Conservation (phyloP, 306 rosid species). For the Rubus parviflorus region DNA sequence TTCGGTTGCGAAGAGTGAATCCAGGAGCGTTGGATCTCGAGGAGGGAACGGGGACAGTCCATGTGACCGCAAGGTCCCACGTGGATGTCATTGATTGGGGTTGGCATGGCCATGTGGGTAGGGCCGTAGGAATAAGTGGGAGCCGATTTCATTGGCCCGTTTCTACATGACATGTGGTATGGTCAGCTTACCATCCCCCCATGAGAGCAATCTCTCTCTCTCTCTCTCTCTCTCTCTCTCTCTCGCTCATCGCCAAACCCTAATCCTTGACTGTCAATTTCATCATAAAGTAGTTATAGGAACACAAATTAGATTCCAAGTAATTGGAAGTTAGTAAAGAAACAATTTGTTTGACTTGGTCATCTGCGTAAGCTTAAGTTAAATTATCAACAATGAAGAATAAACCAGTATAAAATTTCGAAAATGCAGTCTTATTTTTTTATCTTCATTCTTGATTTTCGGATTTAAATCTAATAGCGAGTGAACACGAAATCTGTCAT, state of each 20-base stretch:
- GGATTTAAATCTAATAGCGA: no score
- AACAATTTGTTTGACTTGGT: not conserved
- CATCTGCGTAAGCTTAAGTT: not conserved
- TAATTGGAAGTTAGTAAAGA: constrained; percentile 6
- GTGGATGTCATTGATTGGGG: constrained; percentile 41
- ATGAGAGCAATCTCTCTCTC: not conserved
- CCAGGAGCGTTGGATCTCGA: constrained; percentile 44
- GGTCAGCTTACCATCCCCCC: constrained; percentile 4
- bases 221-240: no score
- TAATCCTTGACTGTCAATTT: not conserved
- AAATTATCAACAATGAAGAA: not conserved
- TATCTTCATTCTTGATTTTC: no score
- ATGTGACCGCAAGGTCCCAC: constrained; percentile 55
- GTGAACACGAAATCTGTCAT: no score
- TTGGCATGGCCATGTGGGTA: constrained; percentile 43
- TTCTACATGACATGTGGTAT: constrained; percentile 25
- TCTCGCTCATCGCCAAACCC: not conserved
- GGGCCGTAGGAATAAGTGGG: constrained; percentile 25
- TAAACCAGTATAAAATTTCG: no score
- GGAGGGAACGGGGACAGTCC: constrained; percentile 29
- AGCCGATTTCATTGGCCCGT: constrained; percentile 18
- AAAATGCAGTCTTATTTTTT: no score
- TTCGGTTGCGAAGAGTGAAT: constrained; percentile 15
- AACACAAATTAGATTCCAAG: not conserved
- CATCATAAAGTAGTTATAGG: not conserved